A percentile compares a stretch with the other conserved stretches of the same genome.
Conservation (phyloP, 2,329 filamentous ascomycete genomes). For the Xylariales sp. region DNA sequence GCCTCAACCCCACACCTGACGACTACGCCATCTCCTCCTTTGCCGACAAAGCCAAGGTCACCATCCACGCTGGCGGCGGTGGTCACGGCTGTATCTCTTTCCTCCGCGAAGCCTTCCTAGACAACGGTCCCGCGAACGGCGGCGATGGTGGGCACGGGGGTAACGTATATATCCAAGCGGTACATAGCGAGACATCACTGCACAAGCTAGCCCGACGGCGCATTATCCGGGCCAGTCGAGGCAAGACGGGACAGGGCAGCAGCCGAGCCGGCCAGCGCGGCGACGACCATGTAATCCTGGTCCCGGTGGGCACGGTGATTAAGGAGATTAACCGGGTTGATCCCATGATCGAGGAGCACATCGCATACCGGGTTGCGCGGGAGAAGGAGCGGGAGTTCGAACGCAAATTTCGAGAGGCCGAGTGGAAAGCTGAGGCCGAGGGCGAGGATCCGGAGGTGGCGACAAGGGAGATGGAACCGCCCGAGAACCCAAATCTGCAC, state of each 20-base stretch:
- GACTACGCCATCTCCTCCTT: conserved; percentile 83
- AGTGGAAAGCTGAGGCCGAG: conserved; percentile 35
- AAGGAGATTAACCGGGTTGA: conserved; percentile 76
- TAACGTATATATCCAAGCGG: conserved; percentile 89
- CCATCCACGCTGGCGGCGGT: conserved; percentile 72
- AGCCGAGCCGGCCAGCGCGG: conserved; percentile 71
- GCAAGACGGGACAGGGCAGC: conserved; percentile 75
- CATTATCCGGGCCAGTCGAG: conserved; percentile 67
- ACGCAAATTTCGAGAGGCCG: conserved; percentile 20
- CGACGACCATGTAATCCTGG: conserved; percentile 80
- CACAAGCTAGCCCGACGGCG: conserved; percentile 83
- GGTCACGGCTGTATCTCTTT: conserved; percentile 95
- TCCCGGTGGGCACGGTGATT: conserved; percentile 89
- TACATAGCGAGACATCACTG: conserved; percentile 84
- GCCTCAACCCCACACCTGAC: conserved; percentile 75
- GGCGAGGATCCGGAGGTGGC: conserved; percentile 35
- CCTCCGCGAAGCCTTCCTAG: conserved; percentile 82
- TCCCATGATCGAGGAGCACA: conserved; percentile 62
- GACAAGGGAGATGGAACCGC: conserved; percentile 21
- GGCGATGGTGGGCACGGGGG: conserved; percentile 91
- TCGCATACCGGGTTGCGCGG: conserved; percentile 31
- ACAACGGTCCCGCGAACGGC: conserved; percentile 86
- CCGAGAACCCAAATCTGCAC: conserved; percentile 45
- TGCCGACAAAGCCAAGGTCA: conserved; percentile 77
- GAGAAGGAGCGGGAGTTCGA: conserved; percentile 31